A percentile compares a stretch with the other conserved stretches of the same genome.
These are phyloP conservation scores for Conticribra guillardii DNA, from an alignment of 108 stramenopile genomes.

Conservation along the genomic window DNA sequence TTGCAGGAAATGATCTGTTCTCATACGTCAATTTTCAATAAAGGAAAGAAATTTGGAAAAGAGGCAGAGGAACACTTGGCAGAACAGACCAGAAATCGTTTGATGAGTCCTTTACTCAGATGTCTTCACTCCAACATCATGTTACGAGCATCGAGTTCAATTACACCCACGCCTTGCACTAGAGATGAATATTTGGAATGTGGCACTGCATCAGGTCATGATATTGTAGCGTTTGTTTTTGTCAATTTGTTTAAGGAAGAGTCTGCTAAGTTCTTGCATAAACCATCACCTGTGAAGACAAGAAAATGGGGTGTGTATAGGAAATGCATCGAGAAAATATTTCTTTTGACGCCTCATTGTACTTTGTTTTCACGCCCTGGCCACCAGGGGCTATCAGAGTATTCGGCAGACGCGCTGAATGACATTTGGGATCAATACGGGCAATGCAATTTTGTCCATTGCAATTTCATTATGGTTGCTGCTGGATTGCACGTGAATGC, in stretches of 20 bases:
- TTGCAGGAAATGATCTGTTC: conserved; percentile 22
- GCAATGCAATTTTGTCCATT: conserved; percentile 25
- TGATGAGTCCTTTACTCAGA: conserved; percentile 43
- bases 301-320: conserved; percentile 45
- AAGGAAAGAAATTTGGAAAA: neutral
- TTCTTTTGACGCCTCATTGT: conserved; percentile 33
- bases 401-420: conserved; percentile 29
- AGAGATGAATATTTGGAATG: neutral
- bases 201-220: neutral
- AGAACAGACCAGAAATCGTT: conserved; percentile 12
- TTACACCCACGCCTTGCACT: neutral
- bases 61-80: conserved; percentile 14
- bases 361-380: conserved; percentile 25
- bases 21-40: neutral
- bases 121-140: conserved; percentile 31
- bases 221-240: conserved; percentile 32
- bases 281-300: conserved; percentile 34
- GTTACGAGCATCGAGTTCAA: conserved; percentile 9
- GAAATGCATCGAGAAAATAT: conserved; percentile 34
- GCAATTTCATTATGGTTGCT: conserved; percentile 42
- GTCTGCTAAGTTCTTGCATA: conserved; percentile 22
- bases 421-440: conserved; percentile 37
- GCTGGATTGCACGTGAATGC: conserved; percentile 44
- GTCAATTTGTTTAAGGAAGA: conserved; percentile 41
- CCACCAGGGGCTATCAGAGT: conserved; percentile 12